Evolutionary conservation across 2,329 filamentous ascomycete species (phyloP).

Genomic region (Neofusicoccum parvum): DNA sequence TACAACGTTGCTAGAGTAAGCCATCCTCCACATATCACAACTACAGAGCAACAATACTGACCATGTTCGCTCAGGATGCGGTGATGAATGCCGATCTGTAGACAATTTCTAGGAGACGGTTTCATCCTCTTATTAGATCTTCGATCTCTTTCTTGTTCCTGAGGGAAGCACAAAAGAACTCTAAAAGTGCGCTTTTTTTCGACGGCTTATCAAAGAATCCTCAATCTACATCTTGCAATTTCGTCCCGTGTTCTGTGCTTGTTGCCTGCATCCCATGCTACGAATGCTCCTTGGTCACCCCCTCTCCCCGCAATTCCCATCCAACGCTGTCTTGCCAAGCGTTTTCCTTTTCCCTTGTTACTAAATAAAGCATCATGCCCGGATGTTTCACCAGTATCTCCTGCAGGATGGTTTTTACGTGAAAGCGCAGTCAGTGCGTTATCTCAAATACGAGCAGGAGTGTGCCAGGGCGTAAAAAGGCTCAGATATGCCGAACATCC

Average conservation of each 20-base stretch:
- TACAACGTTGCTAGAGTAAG: conserved; percentile 68
- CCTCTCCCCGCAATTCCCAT: too few species aligned
- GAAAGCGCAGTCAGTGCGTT: too few species aligned
- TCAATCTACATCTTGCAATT: conserved; percentile 1
- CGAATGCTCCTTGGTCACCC: too few species aligned
- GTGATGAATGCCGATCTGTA: conserved; percentile 18
- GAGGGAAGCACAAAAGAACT: not conserved
- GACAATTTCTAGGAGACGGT: not conserved
- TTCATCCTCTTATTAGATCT: not conserved
- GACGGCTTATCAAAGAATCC: not conserved
- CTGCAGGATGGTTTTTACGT: not conserved
- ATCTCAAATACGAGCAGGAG: too few species aligned
- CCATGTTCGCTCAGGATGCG: not conserved
- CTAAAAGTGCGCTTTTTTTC: not conserved
- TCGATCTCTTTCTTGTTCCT: not conserved
- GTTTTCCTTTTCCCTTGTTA: not conserved
- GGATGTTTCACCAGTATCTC: not conserved
- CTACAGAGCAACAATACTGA: not conserved
- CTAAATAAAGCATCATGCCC: not conserved
- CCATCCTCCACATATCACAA: conserved; percentile 9
- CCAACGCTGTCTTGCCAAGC: too few species aligned
- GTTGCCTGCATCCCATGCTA: not conserved
- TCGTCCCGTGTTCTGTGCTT: not conserved
- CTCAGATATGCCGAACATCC: too few species aligned
- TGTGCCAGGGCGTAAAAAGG: too few species aligned